Base-by-base conservation (phyloP, 108 stramenopile species). In the Stephanodiscus triporus region DNA sequence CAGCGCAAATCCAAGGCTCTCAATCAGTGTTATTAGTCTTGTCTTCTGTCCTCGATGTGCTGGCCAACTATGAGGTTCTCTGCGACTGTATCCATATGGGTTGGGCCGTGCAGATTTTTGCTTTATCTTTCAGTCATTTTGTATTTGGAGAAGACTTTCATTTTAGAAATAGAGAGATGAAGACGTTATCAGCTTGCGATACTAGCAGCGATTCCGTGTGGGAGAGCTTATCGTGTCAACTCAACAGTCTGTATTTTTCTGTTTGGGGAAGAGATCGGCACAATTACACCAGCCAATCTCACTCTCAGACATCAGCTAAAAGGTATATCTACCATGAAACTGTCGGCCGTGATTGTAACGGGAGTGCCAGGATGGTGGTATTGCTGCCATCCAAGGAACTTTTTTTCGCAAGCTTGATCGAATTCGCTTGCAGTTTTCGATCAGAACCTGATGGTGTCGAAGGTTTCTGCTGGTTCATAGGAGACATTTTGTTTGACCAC, bases 101-200 rank as follows among this genome's bases (percentile, higher is more conserved):
- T 23, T 80, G 79, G 79, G 50, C 79, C 20, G 56, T 74, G 13
- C 63, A 70, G 20, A 32, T 80, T n/a, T 47, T 80, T 29, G 68
- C 73, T 16, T 48, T 70, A 14, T 74, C 79, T 14, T 43, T 70
- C 14, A 45, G 63, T 38, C 42, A 70, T 43, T 42, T 56, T 32
- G 24, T 73, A 36, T 65, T 63, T 26, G 73, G 67, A 22, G 63
- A 34, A 32, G 68, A 70, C 8, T 62, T 42, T 57, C 42, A 59
- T 57, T 66, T 23, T 32, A 66, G 36, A 49, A 36, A 38, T 26
- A 55, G 54, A 4, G 40, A 37, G 61, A 14, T 7, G 17, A 53
- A 32, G 27, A 29, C 30, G 13, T 49, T 27, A 38, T n/a, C 75
- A 27, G 19, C 20, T 53, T 29, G 29, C n/a, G 43, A 37, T 61